Base-by-base conservation (phyloP, 176 grass and related monocot genomes). In the Phoenix dactylifera region DNA sequence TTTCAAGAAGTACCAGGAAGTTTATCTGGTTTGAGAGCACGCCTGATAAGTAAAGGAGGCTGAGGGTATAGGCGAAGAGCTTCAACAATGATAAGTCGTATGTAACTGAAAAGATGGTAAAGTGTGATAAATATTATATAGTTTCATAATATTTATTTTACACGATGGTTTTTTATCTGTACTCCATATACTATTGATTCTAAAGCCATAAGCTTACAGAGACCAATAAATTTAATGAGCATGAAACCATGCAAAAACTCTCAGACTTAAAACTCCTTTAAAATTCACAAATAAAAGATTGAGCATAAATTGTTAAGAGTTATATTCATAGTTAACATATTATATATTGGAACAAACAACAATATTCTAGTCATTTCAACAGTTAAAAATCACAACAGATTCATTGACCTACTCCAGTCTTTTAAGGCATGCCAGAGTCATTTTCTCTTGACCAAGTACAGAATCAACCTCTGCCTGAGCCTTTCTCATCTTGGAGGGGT, bases 11-110 rank as follows among this genome's bases (percentile, higher is more conserved):
- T 77, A 91, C 92, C 87, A 68, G 92, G 92, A 59, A 97, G 74
- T 73, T 83, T 97, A 83, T 97, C 87, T 68, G 72, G 83, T 20
- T 67, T 78, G 16, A 97, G 82, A 77, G 92, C 29, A 66, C 92
- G 92, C 62, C 87, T 90, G 66, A 97, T 97, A 55, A 97, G 70
- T 73, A 97, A 74, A 60, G 87, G 92, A 50, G 92, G 92, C 55
- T 97, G 87, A 17, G 92, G 92, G 76, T 97, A 97, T 67, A 91
- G 25, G 39, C 92, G 83, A 76, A 97, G 92, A 78, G 84, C 54
- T 79, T 97, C 92, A 67, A 83, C 81, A 80, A 97, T 80, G 72
- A 97, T 85, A 5, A 80, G 76, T 58, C 88, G 74, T 76, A 97
- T 78, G 70, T 97, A 97, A 73, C 92, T 97, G 74, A 25, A 77